These are phyloP conservation scores for Mangifera indica DNA, from an alignment of 345 rosid genomes.

Conservation along the genomic window DNA sequence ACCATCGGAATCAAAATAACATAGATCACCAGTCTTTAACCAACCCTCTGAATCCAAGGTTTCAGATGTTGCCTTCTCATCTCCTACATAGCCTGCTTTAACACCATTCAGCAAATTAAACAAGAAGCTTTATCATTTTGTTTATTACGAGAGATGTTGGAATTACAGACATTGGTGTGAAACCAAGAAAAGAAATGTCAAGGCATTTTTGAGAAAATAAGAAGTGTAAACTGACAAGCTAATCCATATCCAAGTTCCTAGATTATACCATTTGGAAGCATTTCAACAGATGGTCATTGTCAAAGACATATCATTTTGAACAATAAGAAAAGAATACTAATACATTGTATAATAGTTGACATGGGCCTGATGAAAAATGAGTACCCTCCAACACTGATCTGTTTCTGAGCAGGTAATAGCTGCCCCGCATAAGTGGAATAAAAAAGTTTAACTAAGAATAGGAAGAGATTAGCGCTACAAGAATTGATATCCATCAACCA, in stretches of 20 bases:
- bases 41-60: conserved; percentile 80
- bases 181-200: neutral
- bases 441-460: neutral
- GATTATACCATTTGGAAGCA: neutral
- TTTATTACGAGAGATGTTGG: neutral
- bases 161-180: neutral
- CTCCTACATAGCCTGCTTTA: conserved; percentile 72
- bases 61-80: conserved; percentile 88
- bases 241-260: neutral
- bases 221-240: neutral
- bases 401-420: neutral
- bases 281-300: neutral
- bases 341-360: neutral
- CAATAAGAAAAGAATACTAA: neutral
- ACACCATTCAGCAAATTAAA: conserved; percentile 10
- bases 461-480: neutral
- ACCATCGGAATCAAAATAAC: conserved; percentile 76
- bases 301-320: neutral
- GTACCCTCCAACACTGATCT: neutral
- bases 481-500: neutral
- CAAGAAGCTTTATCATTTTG: conserved; percentile 1
- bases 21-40: conserved; percentile 93
- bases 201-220: neutral
- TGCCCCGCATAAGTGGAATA: neutral
- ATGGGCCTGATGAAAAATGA: neutral